Evolutionary conservation across 495 filamentous ascomycete genomes (phyloP).

Genomic region (Penicillium pancosmium): DNA sequence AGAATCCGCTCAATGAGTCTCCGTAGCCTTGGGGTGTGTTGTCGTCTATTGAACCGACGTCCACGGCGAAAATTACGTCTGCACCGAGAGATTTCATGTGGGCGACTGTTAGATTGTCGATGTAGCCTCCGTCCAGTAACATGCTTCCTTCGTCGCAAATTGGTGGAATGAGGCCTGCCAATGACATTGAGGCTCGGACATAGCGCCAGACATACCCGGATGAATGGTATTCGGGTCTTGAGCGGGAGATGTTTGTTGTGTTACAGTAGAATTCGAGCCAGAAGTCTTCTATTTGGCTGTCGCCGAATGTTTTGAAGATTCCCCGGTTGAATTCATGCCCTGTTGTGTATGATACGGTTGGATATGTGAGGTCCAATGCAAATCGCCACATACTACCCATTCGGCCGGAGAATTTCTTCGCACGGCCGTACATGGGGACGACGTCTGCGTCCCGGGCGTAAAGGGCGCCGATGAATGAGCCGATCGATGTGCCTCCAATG

Average conservation of each 20-base stretch:
- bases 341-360: slow-evolving; percentile 92
- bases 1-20: slow-evolving; percentile 92
- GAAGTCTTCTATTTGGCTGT: slow-evolving; percentile 97
- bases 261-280: slow-evolving; percentile 99
- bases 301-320: slow-evolving; percentile 97
- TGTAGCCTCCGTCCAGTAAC: slow-evolving; percentile 94
- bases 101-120: slow-evolving; percentile 94
- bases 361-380: slow-evolving; percentile 92
- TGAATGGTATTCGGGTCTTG: slow-evolving; percentile 85
- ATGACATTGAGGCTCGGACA: slow-evolving; percentile 91
- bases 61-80: slow-evolving; percentile 92
- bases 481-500: slow-evolving; percentile 94
- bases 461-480: slow-evolving; percentile 93
- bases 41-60: slow-evolving; percentile 91
- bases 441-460: slow-evolving; percentile 97
- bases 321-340: slow-evolving; percentile 99
- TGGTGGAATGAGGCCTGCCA: slow-evolving; percentile 89
- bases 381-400: slow-evolving; percentile 99
- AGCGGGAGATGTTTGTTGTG: slow-evolving; percentile 95
- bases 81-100: slow-evolving; percentile 96
- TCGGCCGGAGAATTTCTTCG: slow-evolving; percentile 94
- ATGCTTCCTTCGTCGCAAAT: slow-evolving; percentile 96
- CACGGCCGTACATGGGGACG: slow-evolving; percentile 92
- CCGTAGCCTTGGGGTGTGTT: slow-evolving; percentile 87
- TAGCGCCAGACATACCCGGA: slow-evolving; percentile 97